Evolutionary conservation across 208 protist species (phyloP).

Genomic region (Leishmania aethiopica): DNA sequence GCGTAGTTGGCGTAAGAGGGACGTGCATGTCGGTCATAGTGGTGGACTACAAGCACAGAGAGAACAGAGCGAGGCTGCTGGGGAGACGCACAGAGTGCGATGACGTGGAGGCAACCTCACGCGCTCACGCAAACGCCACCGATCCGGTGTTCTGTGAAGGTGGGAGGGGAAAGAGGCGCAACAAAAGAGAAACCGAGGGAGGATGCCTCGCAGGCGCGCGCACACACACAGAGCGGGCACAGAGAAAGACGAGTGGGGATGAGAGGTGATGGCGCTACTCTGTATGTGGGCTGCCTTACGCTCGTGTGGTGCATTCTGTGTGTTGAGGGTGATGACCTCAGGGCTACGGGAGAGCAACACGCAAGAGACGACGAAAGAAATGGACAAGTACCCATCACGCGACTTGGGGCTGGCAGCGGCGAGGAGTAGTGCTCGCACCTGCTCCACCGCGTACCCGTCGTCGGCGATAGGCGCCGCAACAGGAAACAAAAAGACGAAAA

Average conservation of each 20-base stretch:
- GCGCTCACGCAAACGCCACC: neutral
- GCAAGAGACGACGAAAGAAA: neutral
- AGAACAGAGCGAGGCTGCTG: neutral
- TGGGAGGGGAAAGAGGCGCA: neutral
- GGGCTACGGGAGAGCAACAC: neutral
- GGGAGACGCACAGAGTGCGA: neutral
- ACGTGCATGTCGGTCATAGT: too few relatives aligned
- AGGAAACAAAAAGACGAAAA: neutral
- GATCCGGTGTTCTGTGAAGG: neutral
- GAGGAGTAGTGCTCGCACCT: constrained; percentile 3
- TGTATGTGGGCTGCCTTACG: neutral
- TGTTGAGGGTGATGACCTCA: neutral
- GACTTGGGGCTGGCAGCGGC: neutral
- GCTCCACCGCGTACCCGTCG: neutral
- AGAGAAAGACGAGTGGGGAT: neutral
- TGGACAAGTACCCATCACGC: neutral
- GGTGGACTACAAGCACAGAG: neutral
- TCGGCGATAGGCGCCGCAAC: neutral
- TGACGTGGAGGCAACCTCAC: neutral
- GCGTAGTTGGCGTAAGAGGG: neutral
- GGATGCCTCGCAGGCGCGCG: neutral
- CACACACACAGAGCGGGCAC: neutral
- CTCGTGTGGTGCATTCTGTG: neutral
- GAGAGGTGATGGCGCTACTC: neutral
- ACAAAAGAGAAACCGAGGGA: neutral